Evolutionary conservation across 805 yeast species (phyloP).

Genomic region (Candida suzukii): DNA sequence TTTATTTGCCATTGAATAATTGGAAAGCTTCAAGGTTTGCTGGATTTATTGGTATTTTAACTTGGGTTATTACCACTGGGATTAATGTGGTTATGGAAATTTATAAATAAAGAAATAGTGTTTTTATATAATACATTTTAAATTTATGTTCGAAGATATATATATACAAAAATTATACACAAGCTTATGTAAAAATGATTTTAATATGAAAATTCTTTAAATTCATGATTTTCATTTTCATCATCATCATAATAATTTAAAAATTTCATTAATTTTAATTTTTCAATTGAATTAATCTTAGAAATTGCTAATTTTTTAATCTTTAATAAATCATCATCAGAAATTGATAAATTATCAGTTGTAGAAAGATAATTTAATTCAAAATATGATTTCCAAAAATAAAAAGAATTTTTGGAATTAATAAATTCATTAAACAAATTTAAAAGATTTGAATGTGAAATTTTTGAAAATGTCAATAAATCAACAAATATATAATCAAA

Average conservation of each 20-base stretch:
- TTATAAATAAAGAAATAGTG: background rate
- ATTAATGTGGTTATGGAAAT: constrained; percentile 8
- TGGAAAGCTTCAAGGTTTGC: constrained; percentile 38
- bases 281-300: background rate
- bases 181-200: too few relatives aligned
- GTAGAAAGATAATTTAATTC: constrained; percentile 8
- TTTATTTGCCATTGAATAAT: constrained; percentile 35
- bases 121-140: too few relatives aligned
- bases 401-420: constrained; percentile 4
- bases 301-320: background rate
- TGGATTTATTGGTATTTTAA: constrained; percentile 26
- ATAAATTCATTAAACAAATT: constrained; percentile 21
- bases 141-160: too few relatives aligned
- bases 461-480: constrained; percentile 19
- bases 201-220: background rate
- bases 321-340: background rate
- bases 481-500: constrained; percentile 31
- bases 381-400: constrained; percentile 19
- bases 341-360: background rate
- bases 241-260: background rate
- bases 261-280: background rate
- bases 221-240: background rate
- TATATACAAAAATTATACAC: too few relatives aligned
- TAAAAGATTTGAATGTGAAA: constrained; percentile 13
- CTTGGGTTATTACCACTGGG: constrained; percentile 24